Evolutionary conservation across 225 moss, liverwort and hornwort species (phyloP), one percentile per base, ranked within the genome.

Genomic region (Neckera pumila): DNA sequence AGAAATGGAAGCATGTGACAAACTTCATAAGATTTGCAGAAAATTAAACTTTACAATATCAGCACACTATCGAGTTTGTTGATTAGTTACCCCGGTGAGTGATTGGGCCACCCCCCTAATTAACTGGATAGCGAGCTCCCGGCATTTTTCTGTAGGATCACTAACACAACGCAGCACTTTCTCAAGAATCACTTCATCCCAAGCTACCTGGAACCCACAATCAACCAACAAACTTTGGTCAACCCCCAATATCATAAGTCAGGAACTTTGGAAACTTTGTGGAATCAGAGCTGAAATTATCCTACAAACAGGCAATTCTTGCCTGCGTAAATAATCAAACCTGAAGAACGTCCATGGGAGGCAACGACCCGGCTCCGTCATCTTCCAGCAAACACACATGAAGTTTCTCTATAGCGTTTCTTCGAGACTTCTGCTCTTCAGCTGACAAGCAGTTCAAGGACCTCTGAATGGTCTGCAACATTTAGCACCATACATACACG

Each of bases 111-210:
- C 97, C 47, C 91, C 90, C 75, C 90, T 92, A 73, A 96, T 95
- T 65, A 98, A 89, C 80, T 92, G 93, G 69, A 95, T 90, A 64
- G 94, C 92, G 83, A 95, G 93, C 91, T 98, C 95, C 78, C 97
- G 92, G 82, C 96, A 98, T 92, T 96, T 98, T 88, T 98, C 97
- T n/a, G 92, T 91, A 31, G 93, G 79, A 67, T 98, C 97, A 92
- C 90, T 90, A 38, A 98, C 87, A 66, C 82, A 88, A 80, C 87
- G 90, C 31, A 95, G 85, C 61, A 98, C 93, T 82, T 93, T 87
- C 61, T 88, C 93, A 36, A 96, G 83, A 76, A 98, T 92, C 69
- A 74, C 85, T 87, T 94, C 92, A 83, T 98, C 95, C 97, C 97
- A 98, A 59, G 94, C 95, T 88, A 87, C 95, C 96, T 98, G 93